phyloP scores from a whole-genome alignment of 495 filamentous ascomycete genomes.

The Lasiosphaeriaceae sp. region DNA sequence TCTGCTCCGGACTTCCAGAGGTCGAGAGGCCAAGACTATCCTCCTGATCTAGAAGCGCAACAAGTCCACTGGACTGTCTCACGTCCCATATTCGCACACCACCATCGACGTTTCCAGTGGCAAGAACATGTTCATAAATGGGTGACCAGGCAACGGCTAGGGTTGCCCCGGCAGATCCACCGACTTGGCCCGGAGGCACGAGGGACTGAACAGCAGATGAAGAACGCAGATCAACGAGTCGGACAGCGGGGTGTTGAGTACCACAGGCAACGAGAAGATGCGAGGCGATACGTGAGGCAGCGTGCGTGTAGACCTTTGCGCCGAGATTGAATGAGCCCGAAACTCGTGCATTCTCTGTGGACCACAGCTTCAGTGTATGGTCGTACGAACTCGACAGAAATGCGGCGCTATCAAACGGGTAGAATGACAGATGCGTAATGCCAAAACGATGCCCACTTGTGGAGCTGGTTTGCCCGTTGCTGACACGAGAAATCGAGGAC shows the following conservation, averaged over 20 bases:
- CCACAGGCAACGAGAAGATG: slow-evolving; percentile 79
- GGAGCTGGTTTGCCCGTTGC: background rate
- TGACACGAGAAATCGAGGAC: slow-evolving; percentile 29
- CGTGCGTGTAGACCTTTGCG: slow-evolving; percentile 70
- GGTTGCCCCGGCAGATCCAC: slow-evolving; percentile 61
- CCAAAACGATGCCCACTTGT: slow-evolving; percentile 63
- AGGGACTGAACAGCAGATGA: slow-evolving; percentile 74
- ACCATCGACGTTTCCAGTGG: slow-evolving; percentile 73
- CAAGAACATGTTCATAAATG: slow-evolving; percentile 69
- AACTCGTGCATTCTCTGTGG: slow-evolving; percentile 55
- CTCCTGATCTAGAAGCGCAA: slow-evolving; percentile 76
- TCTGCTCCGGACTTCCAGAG: slow-evolving; percentile 40
- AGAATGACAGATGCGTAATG: slow-evolving; percentile 81
- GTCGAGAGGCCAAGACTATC: slow-evolving; percentile 67
- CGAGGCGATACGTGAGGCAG: slow-evolving; percentile 63
- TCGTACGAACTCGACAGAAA: slow-evolving; percentile 85
- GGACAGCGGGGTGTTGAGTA: slow-evolving; percentile 74
- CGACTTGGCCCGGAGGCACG: slow-evolving; percentile 35
- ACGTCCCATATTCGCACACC: slow-evolving; percentile 82
- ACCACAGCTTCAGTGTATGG: slow-evolving; percentile 75
- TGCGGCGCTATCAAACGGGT: slow-evolving; percentile 75
- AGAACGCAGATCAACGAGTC: slow-evolving; percentile 77
- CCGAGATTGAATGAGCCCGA: slow-evolving; percentile 68
- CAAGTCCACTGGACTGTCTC: slow-evolving; percentile 62
- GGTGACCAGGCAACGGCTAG: slow-evolving; percentile 79